phyloP scores from a whole-genome alignment of 2,329 filamentous ascomycete species.

The Hortaea sp. region DNA sequence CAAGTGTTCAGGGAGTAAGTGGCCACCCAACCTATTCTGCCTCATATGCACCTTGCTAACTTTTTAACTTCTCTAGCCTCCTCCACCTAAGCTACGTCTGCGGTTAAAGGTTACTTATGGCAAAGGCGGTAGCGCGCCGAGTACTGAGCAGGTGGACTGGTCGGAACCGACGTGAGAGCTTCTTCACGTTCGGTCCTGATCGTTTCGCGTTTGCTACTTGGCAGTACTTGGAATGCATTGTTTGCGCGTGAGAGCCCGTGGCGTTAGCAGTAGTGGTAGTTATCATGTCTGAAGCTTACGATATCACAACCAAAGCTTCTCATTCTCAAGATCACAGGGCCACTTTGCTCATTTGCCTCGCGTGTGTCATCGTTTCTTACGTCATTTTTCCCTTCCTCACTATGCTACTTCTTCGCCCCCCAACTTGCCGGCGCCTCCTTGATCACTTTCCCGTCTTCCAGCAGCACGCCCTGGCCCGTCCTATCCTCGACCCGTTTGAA shows the following conservation, averaged over 20 bases:
- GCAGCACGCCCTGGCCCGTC: conserved; percentile 52
- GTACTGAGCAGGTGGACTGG: conserved; percentile 96
- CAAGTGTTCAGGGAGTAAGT: conserved; percentile 81
- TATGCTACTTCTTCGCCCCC: conserved; percentile 16
- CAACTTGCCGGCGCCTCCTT: conserved; percentile 56
- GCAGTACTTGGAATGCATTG: neutral
- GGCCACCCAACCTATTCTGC: neutral
- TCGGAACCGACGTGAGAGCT: conserved; percentile 53
- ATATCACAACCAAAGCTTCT: neutral
- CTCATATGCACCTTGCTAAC: conserved; percentile 6
- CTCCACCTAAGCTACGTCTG: conserved; percentile 60
- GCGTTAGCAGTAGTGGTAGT: neutral
- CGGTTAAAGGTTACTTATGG: conserved; percentile 76
- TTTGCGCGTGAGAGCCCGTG: neutral
- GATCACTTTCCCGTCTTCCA: conserved; percentile 58
- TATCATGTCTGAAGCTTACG: neutral
- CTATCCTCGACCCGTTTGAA: conserved; percentile 63
- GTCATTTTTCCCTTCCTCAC: conserved; percentile 58
- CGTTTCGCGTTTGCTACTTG: neutral
- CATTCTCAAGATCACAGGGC: neutral
- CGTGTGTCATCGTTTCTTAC: conserved; percentile 53
- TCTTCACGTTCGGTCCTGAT: neutral
- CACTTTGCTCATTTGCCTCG: conserved; percentile 27
- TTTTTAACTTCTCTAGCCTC: conserved; percentile 45
- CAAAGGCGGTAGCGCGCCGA: conserved; percentile 57